Conservation (phyloP, 768 basidiomycete species). For the Tricholoma hemisulphureum region DNA sequence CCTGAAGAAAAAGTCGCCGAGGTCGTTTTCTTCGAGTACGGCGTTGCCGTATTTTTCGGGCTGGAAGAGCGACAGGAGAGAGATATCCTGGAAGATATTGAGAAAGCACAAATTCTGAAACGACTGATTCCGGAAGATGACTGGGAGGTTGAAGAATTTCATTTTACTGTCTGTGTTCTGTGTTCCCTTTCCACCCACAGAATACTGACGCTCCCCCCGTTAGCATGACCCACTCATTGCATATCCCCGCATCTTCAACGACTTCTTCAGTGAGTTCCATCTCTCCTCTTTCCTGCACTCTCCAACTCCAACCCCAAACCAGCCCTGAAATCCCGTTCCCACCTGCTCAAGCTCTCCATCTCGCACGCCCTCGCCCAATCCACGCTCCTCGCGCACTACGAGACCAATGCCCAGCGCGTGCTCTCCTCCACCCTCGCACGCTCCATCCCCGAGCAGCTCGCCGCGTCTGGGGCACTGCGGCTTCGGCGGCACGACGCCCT, state of each 20-base stretch:
- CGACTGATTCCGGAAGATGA: conserved; percentile 59
- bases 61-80: conserved; percentile 76
- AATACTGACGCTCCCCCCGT: conserved; percentile 3
- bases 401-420: conserved; percentile 72
- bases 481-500: conserved; percentile 81
- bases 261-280: conserved; percentile 82
- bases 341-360: conserved; percentile 88
- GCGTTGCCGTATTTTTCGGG: conserved; percentile 92
- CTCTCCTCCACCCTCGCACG: conserved; percentile 75
- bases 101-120: conserved; percentile 66
- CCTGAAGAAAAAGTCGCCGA: conserved; percentile 61
- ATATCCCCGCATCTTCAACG: conserved; percentile 92
- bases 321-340: conserved; percentile 92
- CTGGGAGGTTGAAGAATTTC: conserved; percentile 94
- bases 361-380: conserved; percentile 94
- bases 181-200: no score
- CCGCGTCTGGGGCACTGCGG: conserved; percentile 69
- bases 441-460: conserved; percentile 82
- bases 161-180: conserved; percentile 62
- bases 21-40: conserved; percentile 81
- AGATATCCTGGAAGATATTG: conserved; percentile 81
- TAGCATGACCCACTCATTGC: conserved; percentile 82
- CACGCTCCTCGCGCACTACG: conserved; percentile 86
- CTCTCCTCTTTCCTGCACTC: not conserved
- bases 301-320: conserved; percentile 4